Evolutionary conservation across 176 grass and related monocot genomes (phyloP), one percentile per base, ranked within the genome.

Genomic region (Phragmites australis): DNA sequence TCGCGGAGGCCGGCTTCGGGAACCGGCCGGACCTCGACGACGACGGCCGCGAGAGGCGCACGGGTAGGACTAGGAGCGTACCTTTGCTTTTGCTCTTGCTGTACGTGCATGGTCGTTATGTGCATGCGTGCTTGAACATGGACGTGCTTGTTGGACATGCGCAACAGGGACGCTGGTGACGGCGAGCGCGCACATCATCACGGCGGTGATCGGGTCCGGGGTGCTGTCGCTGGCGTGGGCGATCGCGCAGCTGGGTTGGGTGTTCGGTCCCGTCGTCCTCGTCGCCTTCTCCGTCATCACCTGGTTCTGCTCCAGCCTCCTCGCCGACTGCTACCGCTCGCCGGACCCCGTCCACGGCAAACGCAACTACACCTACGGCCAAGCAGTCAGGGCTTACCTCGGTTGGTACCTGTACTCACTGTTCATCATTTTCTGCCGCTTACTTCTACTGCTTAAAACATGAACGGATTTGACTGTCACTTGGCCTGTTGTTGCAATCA

Each of bases 191-290:
- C 94, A 97, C 80, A 97, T 97, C 55, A 92, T 97, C 42, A 98
- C 95, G 7, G 95, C 95, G 61, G 95, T 98, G 77, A 98, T 98
- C 77, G 95, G 92, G 0, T 98, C 95, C 4, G 95, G 95, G 16
- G 95, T 98, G 79, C 92, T 98, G 26, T 98, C 95, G 41, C 74
- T 98, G 47, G 92, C 92, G 12, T 98, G 95, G 95, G 77, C 95
- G 39, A 89, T 98, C 71, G 81, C 95, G 31, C 95, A 98, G 77
- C 82, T 98, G 4, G 95, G 95, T 16, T 98, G 95, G 95, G 63
- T 98, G 0, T 90, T 94, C 66, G 95, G 95, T 12, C 92, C 92
- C 1, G 69, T 68, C 1, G 92, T 93, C 18, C 81, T 98, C 16
- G 14, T 91, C 0, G 81, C 86, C 74, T 98, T 98, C 88, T 91